Percentiles rank a stretch among this genome's conserved stretches.
Evolutionary conservation across 805 yeast species (phyloP).

Genomic region (Ogataea methylovora): DNA sequence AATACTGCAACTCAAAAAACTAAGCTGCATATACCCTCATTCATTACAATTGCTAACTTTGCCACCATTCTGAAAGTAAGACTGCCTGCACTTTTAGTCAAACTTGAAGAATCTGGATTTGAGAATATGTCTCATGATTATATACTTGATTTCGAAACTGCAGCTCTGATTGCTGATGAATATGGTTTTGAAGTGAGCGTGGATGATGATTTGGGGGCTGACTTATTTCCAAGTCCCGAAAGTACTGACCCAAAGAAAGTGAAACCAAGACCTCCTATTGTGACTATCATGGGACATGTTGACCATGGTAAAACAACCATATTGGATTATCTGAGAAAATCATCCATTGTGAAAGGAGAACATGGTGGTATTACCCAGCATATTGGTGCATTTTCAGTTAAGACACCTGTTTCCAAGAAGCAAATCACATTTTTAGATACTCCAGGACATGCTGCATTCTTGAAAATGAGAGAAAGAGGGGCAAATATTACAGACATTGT

Average conservation of each 20-base stretch:
- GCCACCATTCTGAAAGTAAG: slow-evolving; percentile 66
- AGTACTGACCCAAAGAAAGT: slow-evolving; percentile 40
- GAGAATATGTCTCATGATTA: slow-evolving; percentile 63
- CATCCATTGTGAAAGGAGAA: slow-evolving; percentile 76
- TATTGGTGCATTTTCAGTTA: slow-evolving; percentile 91
- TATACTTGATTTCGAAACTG: slow-evolving; percentile 81
- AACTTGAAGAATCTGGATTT: slow-evolving; percentile 65
- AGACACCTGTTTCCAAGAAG: slow-evolving; percentile 67
- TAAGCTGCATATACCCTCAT: slow-evolving; percentile 54
- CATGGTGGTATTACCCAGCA: slow-evolving; percentile 98
- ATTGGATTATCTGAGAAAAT: slow-evolving; percentile 76
- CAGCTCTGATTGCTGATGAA: slow-evolving; percentile 82
- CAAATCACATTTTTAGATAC: slow-evolving; percentile 88
- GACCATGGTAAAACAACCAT: slow-evolving; percentile 98
- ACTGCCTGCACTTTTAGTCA: slow-evolving; percentile 48
- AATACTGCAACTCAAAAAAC: slow-evolving; percentile 8
- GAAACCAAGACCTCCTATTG: slow-evolving; percentile 81
- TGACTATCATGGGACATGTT: slow-evolving; percentile 98
- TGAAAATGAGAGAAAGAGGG: slow-evolving; percentile 95
- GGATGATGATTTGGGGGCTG: slow-evolving; percentile 52
- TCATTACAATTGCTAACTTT: slow-evolving; percentile 70
- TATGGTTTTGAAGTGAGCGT: slow-evolving; percentile 61
- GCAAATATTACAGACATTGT: slow-evolving; percentile 92
- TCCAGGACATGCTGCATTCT: slow-evolving; percentile 96
- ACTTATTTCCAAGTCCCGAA: slow-evolving; percentile 49